Conservation (phyloP, 2,329 filamentous ascomycete species). For the Alternaria alternata region DNA sequence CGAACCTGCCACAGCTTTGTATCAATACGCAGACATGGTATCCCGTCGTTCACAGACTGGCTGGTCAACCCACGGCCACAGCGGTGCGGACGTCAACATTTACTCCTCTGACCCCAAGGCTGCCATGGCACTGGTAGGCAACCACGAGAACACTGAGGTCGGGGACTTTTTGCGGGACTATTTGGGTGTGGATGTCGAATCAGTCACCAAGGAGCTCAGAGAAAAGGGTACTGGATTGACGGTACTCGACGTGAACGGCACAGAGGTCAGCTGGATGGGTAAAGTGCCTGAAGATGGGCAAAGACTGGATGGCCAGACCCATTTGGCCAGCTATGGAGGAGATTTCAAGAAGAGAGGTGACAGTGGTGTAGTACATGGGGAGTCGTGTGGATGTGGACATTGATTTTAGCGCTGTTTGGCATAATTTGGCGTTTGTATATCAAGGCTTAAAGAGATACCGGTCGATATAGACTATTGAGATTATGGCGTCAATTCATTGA, state of each 20-base stretch:
- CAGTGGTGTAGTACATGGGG: conserved; percentile 35
- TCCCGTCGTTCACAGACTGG: conserved; percentile 88
- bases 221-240: conserved; percentile 58
- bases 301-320: conserved; percentile 57
- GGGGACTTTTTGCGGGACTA: conserved; percentile 83
- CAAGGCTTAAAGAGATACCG: not conserved
- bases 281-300: conserved; percentile 51
- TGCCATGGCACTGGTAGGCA: conserved; percentile 74
- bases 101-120: conserved; percentile 78
- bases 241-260: conserved; percentile 36
- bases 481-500: not conserved
- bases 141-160: conserved; percentile 94
- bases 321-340: conserved; percentile 50
- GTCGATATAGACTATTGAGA: not conserved
- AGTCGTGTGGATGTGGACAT: conserved; percentile 42
- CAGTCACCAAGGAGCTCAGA: conserved; percentile 77
- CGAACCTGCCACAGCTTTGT: conserved; percentile 64
- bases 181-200: conserved; percentile 78
- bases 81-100: conserved; percentile 92
- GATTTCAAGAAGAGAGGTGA: conserved; percentile 48
- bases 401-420: conserved; percentile 12
- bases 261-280: conserved; percentile 54
- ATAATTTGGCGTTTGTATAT: not conserved
- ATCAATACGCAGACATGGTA: conserved; percentile 82
- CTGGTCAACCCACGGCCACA: conserved; percentile 92